These are phyloP conservation scores for barrel medic (Medicago truncatula) DNA, from an alignment of 306 rosid genomes.

Conservation along the genomic window DNA sequence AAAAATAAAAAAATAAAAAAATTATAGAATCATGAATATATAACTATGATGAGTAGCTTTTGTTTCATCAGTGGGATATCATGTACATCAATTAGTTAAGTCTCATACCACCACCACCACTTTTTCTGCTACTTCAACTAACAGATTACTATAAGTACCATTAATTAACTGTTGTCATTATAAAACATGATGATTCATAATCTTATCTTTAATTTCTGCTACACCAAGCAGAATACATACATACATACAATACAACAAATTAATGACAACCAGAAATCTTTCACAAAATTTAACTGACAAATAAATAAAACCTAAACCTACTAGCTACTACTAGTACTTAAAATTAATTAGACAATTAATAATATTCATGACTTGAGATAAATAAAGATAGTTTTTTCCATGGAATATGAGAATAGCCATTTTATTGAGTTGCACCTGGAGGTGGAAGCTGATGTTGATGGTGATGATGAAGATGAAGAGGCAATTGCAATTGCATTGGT, in stretches of 20 bases:
- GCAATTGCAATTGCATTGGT: neutral
- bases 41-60: neutral
- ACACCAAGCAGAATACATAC: constrained; percentile 1
- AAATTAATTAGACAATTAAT: constrained; percentile 25
- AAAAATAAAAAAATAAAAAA: too few species aligned
- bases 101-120: neutral
- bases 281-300: constrained; percentile 19
- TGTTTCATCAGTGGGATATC: neutral
- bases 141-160: constrained; percentile 7
- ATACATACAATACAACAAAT: constrained; percentile 14
- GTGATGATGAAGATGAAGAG: constrained; percentile 29
- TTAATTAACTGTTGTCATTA: constrained; percentile 9
- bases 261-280: constrained; percentile 21
- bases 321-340: constrained; percentile 7
- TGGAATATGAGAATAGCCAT: constrained; percentile 7
- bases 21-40: neutral
- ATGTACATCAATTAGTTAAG: neutral
- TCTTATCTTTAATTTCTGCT: constrained; percentile 37
- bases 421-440: constrained; percentile 56
- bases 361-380: neutral
- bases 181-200: constrained; percentile 1
- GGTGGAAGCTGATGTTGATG: constrained; percentile 49
- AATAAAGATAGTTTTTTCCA: neutral
- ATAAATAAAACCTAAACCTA: neutral
- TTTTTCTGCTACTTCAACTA: constrained; percentile 15